A percentile compares a stretch with the other conserved stretches of the same genome.
Conservation (phyloP, 208 protist genomes). For the Herpetomonas tarakana region DNA sequence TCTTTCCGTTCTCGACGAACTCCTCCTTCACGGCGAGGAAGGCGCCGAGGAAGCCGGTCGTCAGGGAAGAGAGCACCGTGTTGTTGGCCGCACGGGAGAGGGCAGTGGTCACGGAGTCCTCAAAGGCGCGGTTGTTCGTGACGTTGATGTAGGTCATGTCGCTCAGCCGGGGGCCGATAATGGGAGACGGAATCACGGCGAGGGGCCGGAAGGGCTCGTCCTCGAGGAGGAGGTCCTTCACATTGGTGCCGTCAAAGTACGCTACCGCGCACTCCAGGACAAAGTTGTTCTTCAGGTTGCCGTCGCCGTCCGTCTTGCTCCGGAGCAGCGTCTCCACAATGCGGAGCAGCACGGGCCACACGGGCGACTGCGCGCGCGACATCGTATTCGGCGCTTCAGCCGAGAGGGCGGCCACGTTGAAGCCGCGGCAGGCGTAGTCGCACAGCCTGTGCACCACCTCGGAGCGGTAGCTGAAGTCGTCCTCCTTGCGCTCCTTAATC, state of each 20-base stretch:
- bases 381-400: constrained; percentile 56
- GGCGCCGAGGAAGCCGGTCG: constrained; percentile 43
- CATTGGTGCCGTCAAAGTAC: constrained; percentile 67
- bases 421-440: constrained; percentile 52
- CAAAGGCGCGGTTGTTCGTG: constrained; percentile 37
- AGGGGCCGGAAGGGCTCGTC: constrained; percentile 49
- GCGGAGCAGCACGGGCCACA: constrained; percentile 64
- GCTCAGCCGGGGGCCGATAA: constrained; percentile 65
- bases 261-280: constrained; percentile 56
- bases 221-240: constrained; percentile 51
- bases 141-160: constrained; percentile 56
- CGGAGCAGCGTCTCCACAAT: constrained; percentile 52
- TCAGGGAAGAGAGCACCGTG: constrained; percentile 35
- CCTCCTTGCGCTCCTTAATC: constrained; percentile 48
- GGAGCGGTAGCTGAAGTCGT: constrained; percentile 56
- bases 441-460: constrained; percentile 47
- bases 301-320: constrained; percentile 24
- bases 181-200: constrained; percentile 64
- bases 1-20: constrained; percentile 42
- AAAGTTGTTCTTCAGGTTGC: constrained; percentile 29
- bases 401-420: constrained; percentile 64
- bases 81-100: constrained; percentile 36
- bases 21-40: constrained; percentile 58
- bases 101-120: constrained; percentile 43
- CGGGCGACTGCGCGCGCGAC: constrained; percentile 52